Base-by-base conservation (phyloP, 176 grass and related monocot species). In the Carex kokanica region DNA sequence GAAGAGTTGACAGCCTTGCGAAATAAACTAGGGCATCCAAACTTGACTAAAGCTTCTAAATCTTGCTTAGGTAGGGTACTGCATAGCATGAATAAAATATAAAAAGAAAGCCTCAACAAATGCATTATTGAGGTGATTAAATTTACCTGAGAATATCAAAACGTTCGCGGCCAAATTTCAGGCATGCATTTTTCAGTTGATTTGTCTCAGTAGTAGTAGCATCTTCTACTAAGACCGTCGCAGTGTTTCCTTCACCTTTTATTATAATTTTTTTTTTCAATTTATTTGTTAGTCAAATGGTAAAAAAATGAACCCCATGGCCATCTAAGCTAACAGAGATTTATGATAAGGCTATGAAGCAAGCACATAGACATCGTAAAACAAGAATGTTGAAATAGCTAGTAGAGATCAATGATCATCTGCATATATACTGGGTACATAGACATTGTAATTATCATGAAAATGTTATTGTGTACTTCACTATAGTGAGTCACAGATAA, bases 181-280 rank as follows among this genome's bases (percentile, higher is more conserved):
- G 89, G 72, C 93, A 99, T 7, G 93, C 96, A 78, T 99, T 99
- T 86, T 95, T 99, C 80, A 95, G 59, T 80, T 80, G 87, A 84
- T 95, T 95, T 21, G 63, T 61, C 23, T 89, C 80, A 0, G 47
- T 14, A 57, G 45, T 13, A 56, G 38, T 20, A 27, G 6, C 57
- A 65, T 29, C 60, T 13, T 58, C 23, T 16, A 45, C 45, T 12
- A 13, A 68, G 52, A 31, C 81, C 11, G 54, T 52, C 12, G 40
- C 32, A 3, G 73, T 68, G 2, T 25, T 62, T 17, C 82, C 84
- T 5, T 64, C 84, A 40, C 54, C 86, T 60, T 53, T 65, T 68
- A 59, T 49, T 63, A 74, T 84, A 29, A 12, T 54, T 5, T 54
- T 5, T 52, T 5, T 74, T 75, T 49, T 6, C 36, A 71, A 16